Conservation (phyloP, 2,329 filamentous ascomycete species). For the Xylariaceae sp. region DNA sequence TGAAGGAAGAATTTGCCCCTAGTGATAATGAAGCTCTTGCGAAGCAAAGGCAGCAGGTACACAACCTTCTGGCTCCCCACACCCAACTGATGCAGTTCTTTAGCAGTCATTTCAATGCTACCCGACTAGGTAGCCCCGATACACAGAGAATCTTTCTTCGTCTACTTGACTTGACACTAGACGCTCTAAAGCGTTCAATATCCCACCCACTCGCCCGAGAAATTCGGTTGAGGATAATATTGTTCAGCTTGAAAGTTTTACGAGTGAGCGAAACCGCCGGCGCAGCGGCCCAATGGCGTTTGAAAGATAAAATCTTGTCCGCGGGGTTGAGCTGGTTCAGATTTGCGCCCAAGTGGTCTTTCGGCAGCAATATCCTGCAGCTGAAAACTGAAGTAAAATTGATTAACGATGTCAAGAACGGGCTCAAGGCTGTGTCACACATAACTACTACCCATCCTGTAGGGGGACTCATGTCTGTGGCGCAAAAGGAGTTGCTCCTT, state of each 20-base stretch:
- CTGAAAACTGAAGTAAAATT: slow-evolving; percentile 90
- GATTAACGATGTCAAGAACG: slow-evolving; percentile 74
- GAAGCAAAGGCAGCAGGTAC: slow-evolving; percentile 78
- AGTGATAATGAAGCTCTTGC: slow-evolving; percentile 79
- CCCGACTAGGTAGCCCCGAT: slow-evolving; percentile 82
- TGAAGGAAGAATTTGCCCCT: slow-evolving; percentile 90
- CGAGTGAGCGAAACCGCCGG: slow-evolving; percentile 72
- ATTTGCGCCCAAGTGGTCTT: slow-evolving; percentile 86
- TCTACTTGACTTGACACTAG: slow-evolving; percentile 78
- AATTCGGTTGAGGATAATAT: slow-evolving; percentile 85
- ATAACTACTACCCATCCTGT: slow-evolving; percentile 59
- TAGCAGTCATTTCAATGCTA: slow-evolving; percentile 92
- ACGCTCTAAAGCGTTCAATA: slow-evolving; percentile 72
- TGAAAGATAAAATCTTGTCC: slow-evolving; percentile 89
- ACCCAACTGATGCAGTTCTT: slow-evolving; percentile 87
- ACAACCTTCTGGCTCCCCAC: slow-evolving; percentile 87
- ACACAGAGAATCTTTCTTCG: slow-evolving; percentile 83
- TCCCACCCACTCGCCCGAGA: slow-evolving; percentile 90
- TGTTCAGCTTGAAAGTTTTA: slow-evolving; percentile 82
- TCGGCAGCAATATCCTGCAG: slow-evolving; percentile 91
- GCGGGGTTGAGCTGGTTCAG: slow-evolving; percentile 90
- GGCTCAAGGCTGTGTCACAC: slow-evolving; percentile 68
- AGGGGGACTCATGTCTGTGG: slow-evolving; percentile 69
- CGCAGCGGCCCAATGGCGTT: slow-evolving; percentile 72
- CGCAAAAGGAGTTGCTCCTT: slow-evolving; percentile 84